Evolutionary conservation across 2,329 filamentous ascomycete genomes (phyloP).

Genomic region (Trichoderma lentiforme): DNA sequence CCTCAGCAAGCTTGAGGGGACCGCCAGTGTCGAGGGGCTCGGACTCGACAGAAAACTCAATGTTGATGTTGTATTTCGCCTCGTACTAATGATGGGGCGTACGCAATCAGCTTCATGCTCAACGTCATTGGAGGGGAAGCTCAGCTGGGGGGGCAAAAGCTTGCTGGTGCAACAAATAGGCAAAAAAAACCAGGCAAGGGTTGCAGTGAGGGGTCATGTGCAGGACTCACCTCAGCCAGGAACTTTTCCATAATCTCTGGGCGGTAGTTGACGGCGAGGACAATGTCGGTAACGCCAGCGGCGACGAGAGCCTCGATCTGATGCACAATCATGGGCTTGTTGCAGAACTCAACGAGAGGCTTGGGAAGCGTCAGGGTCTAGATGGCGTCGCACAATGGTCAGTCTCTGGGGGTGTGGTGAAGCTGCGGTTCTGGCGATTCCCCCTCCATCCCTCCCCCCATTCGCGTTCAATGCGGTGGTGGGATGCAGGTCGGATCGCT

Average conservation of each 20-base stretch:
- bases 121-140: slow-evolving; percentile 4
- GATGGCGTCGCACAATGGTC: slow-evolving; percentile 24
- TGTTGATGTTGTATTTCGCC: slow-evolving; percentile 86
- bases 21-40: slow-evolving; percentile 95
- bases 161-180: slow-evolving; percentile 5
- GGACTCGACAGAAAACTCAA: slow-evolving; percentile 94
- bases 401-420: slow-evolving; percentile 19
- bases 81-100: slow-evolving; percentile 62
- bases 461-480: neutral
- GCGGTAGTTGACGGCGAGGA: slow-evolving; percentile 97
- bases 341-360: slow-evolving; percentile 95
- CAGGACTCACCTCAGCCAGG: slow-evolving; percentile 68
- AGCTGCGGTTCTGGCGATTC: neutral
- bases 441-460: slow-evolving; percentile 5
- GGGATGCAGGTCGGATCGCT: slow-evolving; percentile 11
- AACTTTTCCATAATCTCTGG: slow-evolving; percentile 97
- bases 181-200: neutral
- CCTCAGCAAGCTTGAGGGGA: slow-evolving; percentile 90
- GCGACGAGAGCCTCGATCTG: slow-evolving; percentile 93
- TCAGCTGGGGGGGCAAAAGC: neutral
- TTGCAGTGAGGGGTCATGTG: neutral
- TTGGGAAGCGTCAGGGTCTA: slow-evolving; percentile 96
- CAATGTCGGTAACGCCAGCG: slow-evolving; percentile 94
- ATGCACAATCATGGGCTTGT: slow-evolving; percentile 99
- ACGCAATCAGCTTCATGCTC: slow-evolving; percentile 8